A percentile compares a stretch with the other conserved stretches of the same genome.
phyloP scores from a whole-genome alignment of 2,329 filamentous ascomycete genomes.

The Trichoderma cornu-damae region DNA sequence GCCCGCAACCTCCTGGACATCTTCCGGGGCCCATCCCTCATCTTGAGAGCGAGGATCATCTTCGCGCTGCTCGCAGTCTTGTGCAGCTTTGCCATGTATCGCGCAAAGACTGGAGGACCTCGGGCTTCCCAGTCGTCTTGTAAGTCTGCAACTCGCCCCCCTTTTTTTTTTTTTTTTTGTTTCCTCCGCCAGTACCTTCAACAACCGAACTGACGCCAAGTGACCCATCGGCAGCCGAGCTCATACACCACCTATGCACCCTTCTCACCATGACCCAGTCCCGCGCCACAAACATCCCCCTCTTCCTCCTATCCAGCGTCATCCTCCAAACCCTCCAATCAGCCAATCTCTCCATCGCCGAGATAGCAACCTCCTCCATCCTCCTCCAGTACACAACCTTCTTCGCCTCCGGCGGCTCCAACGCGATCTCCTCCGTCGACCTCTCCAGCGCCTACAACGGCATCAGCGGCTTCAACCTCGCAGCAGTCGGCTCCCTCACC shows the following conservation, averaged over 20 bases:
- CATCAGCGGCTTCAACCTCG: conserved; percentile 70
- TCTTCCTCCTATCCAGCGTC: conserved; percentile 70
- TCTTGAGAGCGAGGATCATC: conserved; percentile 46
- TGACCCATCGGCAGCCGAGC: conserved; percentile 30
- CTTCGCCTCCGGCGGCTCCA: conserved; percentile 86
- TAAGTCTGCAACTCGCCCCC: conserved; percentile 24
- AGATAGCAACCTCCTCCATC: conserved; percentile 65
- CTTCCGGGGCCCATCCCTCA: conserved; percentile 41
- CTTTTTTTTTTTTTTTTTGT: no score
- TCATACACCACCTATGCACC: conserved; percentile 65
- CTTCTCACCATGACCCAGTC: conserved; percentile 85
- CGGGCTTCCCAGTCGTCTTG: conserved; percentile 28
- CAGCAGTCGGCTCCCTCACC: conserved; percentile 75
- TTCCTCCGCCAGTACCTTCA: no score
- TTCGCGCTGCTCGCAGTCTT: conserved; percentile 44
- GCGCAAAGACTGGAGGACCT: conserved; percentile 30
- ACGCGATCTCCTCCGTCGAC: conserved; percentile 93
- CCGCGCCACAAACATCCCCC: conserved; percentile 74
- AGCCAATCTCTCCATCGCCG: conserved; percentile 45
- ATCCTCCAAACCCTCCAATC: conserved; percentile 47
- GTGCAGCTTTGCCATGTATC: conserved; percentile 37
- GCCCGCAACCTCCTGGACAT: conserved; percentile 37
- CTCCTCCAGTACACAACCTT: conserved; percentile 78
- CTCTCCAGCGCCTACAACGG: conserved; percentile 95
- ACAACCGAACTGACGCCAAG: neutral